phyloP scores from a whole-genome alignment of 2,329 filamentous ascomycete species.

The Penicillium sp. region DNA sequence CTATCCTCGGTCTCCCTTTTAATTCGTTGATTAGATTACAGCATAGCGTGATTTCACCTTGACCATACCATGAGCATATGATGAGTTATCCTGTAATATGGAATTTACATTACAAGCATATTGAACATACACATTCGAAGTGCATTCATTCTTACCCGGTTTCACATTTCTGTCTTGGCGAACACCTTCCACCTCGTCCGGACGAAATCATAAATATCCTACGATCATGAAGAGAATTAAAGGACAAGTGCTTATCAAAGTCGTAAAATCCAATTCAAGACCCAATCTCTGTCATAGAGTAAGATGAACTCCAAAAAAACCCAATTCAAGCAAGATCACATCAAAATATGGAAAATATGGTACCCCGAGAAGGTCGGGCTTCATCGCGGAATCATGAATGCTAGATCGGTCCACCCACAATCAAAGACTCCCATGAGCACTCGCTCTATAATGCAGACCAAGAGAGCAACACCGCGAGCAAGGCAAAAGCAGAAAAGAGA shows the following conservation, averaged over 20 bases:
- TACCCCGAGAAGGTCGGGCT: background rate
- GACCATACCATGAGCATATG: constrained; percentile 1
- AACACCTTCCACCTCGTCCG: background rate
- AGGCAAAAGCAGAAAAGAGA: background rate
- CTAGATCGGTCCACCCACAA: constrained; percentile 3
- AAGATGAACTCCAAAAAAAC: constrained; percentile 17
- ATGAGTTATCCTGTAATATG: background rate
- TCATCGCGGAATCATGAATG: background rate
- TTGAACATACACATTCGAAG: background rate
- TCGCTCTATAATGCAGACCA: constrained; percentile 29
- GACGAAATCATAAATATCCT: background rate
- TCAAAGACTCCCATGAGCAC: constrained; percentile 11
- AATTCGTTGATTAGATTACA: background rate
- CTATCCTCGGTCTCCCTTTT: background rate
- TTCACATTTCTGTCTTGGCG: background rate
- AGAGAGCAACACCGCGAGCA: constrained; percentile 20
- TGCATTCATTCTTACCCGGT: background rate
- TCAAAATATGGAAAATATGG: background rate
- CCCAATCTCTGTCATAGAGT: background rate
- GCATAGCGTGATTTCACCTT: background rate
- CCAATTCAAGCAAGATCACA: constrained; percentile 7
- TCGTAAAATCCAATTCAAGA: background rate
- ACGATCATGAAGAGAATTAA: background rate
- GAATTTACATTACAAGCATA: background rate
- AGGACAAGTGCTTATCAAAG: background rate